These are phyloP conservation scores for Metschnikowia lochheadii DNA, from an alignment of 805 yeast species.

Conservation along the genomic window DNA sequence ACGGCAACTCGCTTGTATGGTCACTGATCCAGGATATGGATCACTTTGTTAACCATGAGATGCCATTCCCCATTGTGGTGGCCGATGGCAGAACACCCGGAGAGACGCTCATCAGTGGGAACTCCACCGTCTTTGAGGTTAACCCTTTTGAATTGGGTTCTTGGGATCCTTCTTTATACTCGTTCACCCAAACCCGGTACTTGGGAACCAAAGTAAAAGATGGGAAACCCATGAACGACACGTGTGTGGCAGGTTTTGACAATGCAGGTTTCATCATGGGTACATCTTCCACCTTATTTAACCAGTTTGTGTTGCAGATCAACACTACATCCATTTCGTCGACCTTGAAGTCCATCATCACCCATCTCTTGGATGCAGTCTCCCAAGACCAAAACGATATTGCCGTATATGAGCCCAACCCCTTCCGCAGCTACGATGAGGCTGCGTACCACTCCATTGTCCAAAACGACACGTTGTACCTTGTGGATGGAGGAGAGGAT, in stretches of 20 bases:
- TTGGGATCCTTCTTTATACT: constrained; percentile 73
- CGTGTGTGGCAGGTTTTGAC: constrained; percentile 68
- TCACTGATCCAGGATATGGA: constrained; percentile 24
- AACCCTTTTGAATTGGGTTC: constrained; percentile 59
- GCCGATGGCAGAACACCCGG: constrained; percentile 39
- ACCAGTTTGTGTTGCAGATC: constrained; percentile 28
- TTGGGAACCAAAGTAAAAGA: constrained; percentile 61
- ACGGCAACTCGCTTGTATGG: constrained; percentile 31
- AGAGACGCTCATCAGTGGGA: constrained; percentile 24
- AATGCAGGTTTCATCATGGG: constrained; percentile 49
- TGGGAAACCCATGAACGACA: constrained; percentile 48
- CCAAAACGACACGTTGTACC: constrained; percentile 27
- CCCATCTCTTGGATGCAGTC: constrained; percentile 22
- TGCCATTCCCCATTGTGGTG: constrained; percentile 40
- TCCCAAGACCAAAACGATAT: constrained; percentile 30
- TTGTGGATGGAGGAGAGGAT: constrained; percentile 45
- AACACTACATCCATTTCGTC: constrained; percentile 20
- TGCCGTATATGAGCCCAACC: constrained; percentile 40
- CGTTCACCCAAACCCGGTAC: constrained; percentile 65
- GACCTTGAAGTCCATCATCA: constrained; percentile 23
- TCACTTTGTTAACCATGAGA: constrained; percentile 26
- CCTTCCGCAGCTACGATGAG: constrained; percentile 25
- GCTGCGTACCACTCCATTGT: constrained; percentile 21
- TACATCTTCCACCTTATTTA: constrained; percentile 37
- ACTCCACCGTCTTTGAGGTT: constrained; percentile 38